Evolutionary conservation across 164 flowering plant genomes (phyloP), one percentile per base, ranked within the genome.

Genomic region (Tinospora cordifolia): DNA sequence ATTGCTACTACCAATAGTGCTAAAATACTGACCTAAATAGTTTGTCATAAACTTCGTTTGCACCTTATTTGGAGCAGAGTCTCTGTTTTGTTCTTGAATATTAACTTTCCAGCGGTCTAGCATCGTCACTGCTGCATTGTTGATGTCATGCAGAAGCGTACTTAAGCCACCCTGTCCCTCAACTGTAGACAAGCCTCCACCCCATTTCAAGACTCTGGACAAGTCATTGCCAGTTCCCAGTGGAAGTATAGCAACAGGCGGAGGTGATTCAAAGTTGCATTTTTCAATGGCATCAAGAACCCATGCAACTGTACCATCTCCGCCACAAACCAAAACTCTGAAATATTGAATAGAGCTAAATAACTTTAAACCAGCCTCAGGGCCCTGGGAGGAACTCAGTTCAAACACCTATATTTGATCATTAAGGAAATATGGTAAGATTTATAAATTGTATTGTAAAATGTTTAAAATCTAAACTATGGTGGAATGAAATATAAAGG

Each of bases 231-330:
- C 95, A 6, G 95, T 90, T 25, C 95, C 95, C 44, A 85, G 67
- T 39, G 95, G 95, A 71, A 90, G 90, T 73, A 87, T 78, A 59
- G 89, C 88, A 66, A 90, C 89, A 41, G 95, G 92, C 66, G 95
- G 95, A 78, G 95, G 95, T 66, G 95, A 87, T 74, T 83, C 90
- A 69, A 87, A 90, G 76, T 87, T 86, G 59, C 67, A 83, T 72
- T 54, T 84, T 77, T 87, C 92, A 74, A 90, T 86, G 68, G 90
- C 87, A 80, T 90, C 88, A 75, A 90, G 89, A 54, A 90, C 88
- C 95, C 95, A 90, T 12, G 89, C 91, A 76, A 87, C 92, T 57
- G 95, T 86, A 46, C 95, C 91, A 84, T 90, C 95, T 66, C 95
- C 95, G 65, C 95, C 95, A 77, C 95, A 90, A 14, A 90, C 92